Conservation (phyloP, 805 yeast genomes). For the Wickerhamomyces canadensis region DNA sequence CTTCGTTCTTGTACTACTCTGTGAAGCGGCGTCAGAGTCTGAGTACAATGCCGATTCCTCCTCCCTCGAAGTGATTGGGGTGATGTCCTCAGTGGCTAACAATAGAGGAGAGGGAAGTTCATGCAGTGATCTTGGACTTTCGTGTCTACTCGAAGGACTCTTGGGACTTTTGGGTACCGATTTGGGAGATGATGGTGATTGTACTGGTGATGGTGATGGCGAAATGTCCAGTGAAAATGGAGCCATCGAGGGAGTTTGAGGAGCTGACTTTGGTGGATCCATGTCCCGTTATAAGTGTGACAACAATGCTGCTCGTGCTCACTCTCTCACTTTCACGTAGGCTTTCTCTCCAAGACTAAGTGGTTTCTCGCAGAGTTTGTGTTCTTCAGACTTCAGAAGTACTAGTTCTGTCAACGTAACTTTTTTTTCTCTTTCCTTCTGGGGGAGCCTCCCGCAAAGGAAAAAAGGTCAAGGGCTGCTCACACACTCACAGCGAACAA, state of each 20-base stretch:
- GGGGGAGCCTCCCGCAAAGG: no score
- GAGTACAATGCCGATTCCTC: constrained; percentile 25
- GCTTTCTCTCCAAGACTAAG: no score
- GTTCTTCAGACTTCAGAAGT: no score
- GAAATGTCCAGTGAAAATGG: neutral
- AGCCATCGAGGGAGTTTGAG: neutral
- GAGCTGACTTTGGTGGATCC: neutral
- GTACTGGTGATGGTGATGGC: neutral
- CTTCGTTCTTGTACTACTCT: constrained; percentile 8
- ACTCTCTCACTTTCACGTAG: no score
- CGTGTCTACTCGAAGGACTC: no score
- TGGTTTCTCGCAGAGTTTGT: no score
- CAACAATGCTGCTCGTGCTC: no score
- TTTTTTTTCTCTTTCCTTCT: no score
- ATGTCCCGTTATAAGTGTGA: neutral
- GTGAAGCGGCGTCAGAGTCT: constrained; percentile 27
- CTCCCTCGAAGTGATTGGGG: constrained; percentile 24
- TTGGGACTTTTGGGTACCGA: neutral
- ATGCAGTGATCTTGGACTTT: no score
- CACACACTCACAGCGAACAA: no score
- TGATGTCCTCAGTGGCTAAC: constrained; percentile 18
- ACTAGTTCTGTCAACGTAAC: no score
- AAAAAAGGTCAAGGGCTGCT: no score
- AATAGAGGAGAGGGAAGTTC: constrained; percentile 19
- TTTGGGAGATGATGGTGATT: neutral